Evolutionary conservation across 83 land plant species (phyloP).

Genomic region (Diphasiastrum complanatum): DNA sequence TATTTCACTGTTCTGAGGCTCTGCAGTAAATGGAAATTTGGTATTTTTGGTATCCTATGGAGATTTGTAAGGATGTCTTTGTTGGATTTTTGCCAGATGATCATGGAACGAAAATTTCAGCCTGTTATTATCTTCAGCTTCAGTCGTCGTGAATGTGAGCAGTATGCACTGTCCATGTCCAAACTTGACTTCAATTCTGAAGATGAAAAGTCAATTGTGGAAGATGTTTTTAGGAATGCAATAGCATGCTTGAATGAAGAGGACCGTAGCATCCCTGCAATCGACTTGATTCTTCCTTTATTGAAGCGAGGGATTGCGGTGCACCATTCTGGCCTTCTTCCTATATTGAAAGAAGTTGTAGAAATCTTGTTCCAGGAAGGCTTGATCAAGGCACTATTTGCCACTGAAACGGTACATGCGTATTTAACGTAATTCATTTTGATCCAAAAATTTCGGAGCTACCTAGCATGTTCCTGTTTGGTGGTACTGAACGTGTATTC

Average conservation of each 20-base stretch:
- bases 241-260: conserved; percentile 70
- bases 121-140: conserved; percentile 88
- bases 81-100: conserved; percentile 50
- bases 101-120: conserved; percentile 73
- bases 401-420: conserved; percentile 81
- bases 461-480: no score
- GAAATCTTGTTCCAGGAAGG: conserved; percentile 92
- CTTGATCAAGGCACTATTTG: conserved; percentile 83
- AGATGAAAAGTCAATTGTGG: conserved; percentile 66
- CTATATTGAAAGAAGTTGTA: conserved; percentile 73
- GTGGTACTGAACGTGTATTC: conserved; percentile 7
- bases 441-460: no score
- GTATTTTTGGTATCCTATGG: neutral
- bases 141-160: conserved; percentile 90
- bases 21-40: neutral
- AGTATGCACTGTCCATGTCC: conserved; percentile 75
- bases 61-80: neutral
- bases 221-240: conserved; percentile 61
- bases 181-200: conserved; percentile 76
- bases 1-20: no score
- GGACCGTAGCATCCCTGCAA: conserved; percentile 70
- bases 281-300: conserved; percentile 62
- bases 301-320: conserved; percentile 77
- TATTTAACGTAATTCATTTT: no score
- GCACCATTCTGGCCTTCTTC: conserved; percentile 91